Evolutionary conservation across 2,329 filamentous ascomycete species (phyloP), one percentile per base, ranked within the genome.

Genomic region (Hypoxylon sp.): DNA sequence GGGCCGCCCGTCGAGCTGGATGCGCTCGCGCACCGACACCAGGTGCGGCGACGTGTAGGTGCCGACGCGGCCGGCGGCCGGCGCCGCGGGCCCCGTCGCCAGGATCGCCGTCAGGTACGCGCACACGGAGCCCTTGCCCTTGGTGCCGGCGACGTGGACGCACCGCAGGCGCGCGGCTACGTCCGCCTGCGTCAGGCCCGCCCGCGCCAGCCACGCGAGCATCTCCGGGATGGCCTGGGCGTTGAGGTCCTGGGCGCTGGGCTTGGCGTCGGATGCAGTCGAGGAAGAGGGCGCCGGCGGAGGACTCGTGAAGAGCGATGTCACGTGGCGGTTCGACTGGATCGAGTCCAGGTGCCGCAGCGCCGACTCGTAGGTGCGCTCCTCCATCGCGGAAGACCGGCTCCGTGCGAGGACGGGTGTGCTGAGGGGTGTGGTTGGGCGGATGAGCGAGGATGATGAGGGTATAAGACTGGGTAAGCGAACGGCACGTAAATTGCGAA

Each of bases 121-220:
- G 64, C 90, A 91, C 0, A 92, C 92, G 2, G 91, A 95, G 35
- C 93, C 93, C 74, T 97, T 98, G 58, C 94, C 94, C 74, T 97
- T 98, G 3, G 93, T 97, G 10, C 94, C 94, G 1, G 94, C 91
- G 41, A 98, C 87, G 72, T 98, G 94, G 59, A 98, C 86, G 64
- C 81, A 82, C 13, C 74, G 51, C 2, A 70, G 60, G 4, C 15
- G 37, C 3, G 48, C 9, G 11, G 11, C 13, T 3, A 15, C 38
- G 63, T 79, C 77, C 0, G 67, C 50, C 1, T 74, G 73, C 75
- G 88, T 77, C 75, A 96, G 91, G 45, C 91, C 91, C 51, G 91
- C 87, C 60, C 88, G 88, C 41, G 77, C 79, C 63, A 91, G 86
- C 89, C 90, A 96, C 66, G 86, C 83, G 23, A 88, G 78, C 83